Conservation (phyloP, 1,284 basidiomycete species). For the Fistulinella cinereoalba region DNA sequence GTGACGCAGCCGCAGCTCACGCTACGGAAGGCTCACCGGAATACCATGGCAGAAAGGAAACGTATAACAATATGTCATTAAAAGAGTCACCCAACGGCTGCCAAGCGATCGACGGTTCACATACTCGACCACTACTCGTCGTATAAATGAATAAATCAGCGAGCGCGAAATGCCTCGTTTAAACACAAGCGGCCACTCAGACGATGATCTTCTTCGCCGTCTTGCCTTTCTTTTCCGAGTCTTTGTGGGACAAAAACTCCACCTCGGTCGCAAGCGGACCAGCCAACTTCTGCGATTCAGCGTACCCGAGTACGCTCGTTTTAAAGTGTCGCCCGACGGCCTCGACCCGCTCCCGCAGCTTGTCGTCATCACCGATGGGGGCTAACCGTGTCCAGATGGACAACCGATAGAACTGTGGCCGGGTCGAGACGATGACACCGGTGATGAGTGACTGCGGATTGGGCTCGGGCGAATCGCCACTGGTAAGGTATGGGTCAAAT, state of each 20-base stretch:
- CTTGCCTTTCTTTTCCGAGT: constrained; percentile 94
- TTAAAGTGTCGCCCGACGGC: constrained; percentile 82
- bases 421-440: constrained; percentile 92
- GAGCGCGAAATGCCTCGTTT: constrained; percentile 15
- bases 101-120: constrained; percentile 16
- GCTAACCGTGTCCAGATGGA: constrained; percentile 95
- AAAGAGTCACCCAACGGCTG: constrained; percentile 21
- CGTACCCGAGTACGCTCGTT: constrained; percentile 80
- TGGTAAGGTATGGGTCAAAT: constrained; percentile 79
- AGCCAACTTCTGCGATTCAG: constrained; percentile 69
- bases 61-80: constrained; percentile 26
- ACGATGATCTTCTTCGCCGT: constrained; percentile 75
- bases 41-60: constrained; percentile 4
- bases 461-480: constrained; percentile 44
- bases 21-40: background rate
- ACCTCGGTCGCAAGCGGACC: constrained; percentile 89
- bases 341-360: constrained; percentile 70
- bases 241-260: constrained; percentile 92
- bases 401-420: constrained; percentile 94
- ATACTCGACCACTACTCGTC: constrained; percentile 23
- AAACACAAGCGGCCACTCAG: constrained; percentile 37
- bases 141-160: constrained; percentile 36
- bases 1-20: constrained; percentile 1
- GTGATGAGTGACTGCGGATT: constrained; percentile 76
- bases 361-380: constrained; percentile 57